phyloP scores from a whole-genome alignment of 2,329 filamentous ascomycete species.

The Aureobasidium sp. region DNA sequence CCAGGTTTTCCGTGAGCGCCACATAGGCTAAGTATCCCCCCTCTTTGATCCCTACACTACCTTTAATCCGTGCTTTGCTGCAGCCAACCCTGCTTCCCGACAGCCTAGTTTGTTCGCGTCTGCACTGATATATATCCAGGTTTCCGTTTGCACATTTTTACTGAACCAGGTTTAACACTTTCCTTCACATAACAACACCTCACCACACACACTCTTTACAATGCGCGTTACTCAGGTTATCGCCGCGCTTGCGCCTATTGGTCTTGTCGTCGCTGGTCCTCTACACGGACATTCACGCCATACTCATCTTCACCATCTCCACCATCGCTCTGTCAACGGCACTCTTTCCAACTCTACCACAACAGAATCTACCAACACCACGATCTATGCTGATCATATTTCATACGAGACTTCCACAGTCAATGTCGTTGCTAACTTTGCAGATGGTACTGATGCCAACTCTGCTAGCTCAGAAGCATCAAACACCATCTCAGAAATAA shows the following conservation, averaged over 20 bases:
- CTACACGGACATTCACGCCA: slow-evolving; percentile 7
- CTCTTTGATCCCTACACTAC: slow-evolving; percentile 17
- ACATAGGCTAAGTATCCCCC: slow-evolving; percentile 20
- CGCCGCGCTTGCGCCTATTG: slow-evolving; percentile 3
- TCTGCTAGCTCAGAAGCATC: slow-evolving; percentile 9
- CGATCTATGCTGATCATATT: slow-evolving; percentile 17
- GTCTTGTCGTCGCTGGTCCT: slow-evolving; percentile 14
- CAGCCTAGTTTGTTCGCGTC: slow-evolving; percentile 15
- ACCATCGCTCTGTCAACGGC: slow-evolving; percentile 15
- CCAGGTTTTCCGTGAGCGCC: slow-evolving; percentile 16
- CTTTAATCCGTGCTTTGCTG: slow-evolving; percentile 18
- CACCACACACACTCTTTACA: slow-evolving; percentile 17
- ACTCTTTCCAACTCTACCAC: slow-evolving; percentile 5
- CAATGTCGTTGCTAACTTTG: slow-evolving; percentile 10
- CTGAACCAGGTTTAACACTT: slow-evolving; percentile 15
- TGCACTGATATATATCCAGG: slow-evolving; percentile 22
- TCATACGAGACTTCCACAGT: slow-evolving; percentile 17
- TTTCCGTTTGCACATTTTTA: slow-evolving; percentile 16
- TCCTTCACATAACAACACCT: slow-evolving; percentile 12
- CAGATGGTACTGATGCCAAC: slow-evolving; percentile 15
- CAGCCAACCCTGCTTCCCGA: slow-evolving; percentile 11
- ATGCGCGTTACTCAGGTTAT: slow-evolving; percentile 19
- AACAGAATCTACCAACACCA: slow-evolving; percentile 1
- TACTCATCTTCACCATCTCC: slow-evolving; percentile 18
- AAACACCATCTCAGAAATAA: background rate